These are phyloP conservation scores for Chlamydomonas reinhardtii DNA, from an alignment of 163 green algal genomes.

Conservation along the genomic window DNA sequence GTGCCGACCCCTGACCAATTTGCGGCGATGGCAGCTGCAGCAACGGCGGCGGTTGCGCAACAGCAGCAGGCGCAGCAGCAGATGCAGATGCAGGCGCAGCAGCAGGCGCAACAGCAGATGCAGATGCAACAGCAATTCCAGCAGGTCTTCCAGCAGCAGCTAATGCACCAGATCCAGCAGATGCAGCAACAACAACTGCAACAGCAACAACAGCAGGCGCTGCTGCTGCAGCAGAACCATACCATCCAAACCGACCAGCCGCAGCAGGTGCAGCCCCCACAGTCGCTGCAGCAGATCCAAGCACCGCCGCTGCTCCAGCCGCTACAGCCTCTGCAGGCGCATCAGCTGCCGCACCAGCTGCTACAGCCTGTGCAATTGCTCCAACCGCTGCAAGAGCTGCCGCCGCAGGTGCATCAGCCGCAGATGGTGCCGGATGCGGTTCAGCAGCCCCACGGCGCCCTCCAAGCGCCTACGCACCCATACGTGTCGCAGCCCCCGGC, in stretches of 20 bases:
- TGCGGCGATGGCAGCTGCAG: neutral
- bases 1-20: too few species aligned
- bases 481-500: too few species aligned
- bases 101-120: slow-evolving; percentile 8
- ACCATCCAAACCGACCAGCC: neutral
- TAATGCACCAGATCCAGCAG: neutral
- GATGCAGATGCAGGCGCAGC: neutral
- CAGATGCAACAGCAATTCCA: neutral
- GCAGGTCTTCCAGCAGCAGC: neutral
- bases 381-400: neutral
- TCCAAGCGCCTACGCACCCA: too few species aligned
- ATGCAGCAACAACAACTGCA: neutral
- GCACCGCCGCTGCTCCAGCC: neutral
- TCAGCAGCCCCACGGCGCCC: too few species aligned
- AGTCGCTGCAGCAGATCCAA: neutral
- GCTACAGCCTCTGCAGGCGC: too few species aligned
- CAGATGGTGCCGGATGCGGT: too few species aligned
- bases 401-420: neutral
- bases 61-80: neutral
- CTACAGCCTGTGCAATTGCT: neutral
- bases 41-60: neutral
- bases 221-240: too few species aligned
- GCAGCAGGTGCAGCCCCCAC: neutral
- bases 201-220: neutral
- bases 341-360: too few species aligned